These are phyloP conservation scores for Tulasnella sp. DNA, from an alignment of 768 basidiomycete species.

Conservation along the genomic window DNA sequence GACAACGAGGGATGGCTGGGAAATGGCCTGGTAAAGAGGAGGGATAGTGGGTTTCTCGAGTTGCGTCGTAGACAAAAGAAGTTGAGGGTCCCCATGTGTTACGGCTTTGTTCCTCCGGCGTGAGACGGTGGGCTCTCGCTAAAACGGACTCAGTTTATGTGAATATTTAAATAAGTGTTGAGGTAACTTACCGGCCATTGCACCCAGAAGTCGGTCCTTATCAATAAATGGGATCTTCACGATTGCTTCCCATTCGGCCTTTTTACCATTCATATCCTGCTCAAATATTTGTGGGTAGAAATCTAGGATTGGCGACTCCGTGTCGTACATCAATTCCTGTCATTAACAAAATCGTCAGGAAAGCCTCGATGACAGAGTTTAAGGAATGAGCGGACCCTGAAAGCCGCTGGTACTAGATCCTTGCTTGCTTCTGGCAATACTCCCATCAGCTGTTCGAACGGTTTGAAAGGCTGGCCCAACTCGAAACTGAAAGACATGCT, in stretches of 20 bases:
- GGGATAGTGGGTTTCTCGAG: constrained; percentile 57
- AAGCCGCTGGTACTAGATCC: constrained; percentile 78
- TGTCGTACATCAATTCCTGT: constrained; percentile 80
- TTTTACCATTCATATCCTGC: constrained; percentile 93
- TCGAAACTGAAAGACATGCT: constrained; percentile 78
- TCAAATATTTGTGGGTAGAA: constrained; percentile 92
- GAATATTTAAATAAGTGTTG: background rate
- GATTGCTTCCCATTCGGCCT: constrained; percentile 96
- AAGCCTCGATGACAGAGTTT: background rate
- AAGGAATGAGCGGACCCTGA: constrained; percentile 43
- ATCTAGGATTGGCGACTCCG: constrained; percentile 76
- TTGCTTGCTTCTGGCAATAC: constrained; percentile 85
- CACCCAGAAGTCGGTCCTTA: constrained; percentile 55
- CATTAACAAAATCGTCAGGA: background rate
- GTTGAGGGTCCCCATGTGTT: constrained; percentile 73
- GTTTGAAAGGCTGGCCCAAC: constrained; percentile 77
- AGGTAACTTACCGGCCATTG: constrained; percentile 61
- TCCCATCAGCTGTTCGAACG: constrained; percentile 96
- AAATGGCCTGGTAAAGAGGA: constrained; percentile 93
- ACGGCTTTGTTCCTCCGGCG: constrained; percentile 55
- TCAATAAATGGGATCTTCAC: constrained; percentile 99
- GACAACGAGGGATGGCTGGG: constrained; percentile 70
- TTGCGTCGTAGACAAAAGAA: constrained; percentile 56
- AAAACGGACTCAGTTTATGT: background rate
- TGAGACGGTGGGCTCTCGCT: constrained; percentile 72